phyloP scores from a whole-genome alignment of 2,329 filamentous ascomycete species.

The Trichoderma asperellum region DNA sequence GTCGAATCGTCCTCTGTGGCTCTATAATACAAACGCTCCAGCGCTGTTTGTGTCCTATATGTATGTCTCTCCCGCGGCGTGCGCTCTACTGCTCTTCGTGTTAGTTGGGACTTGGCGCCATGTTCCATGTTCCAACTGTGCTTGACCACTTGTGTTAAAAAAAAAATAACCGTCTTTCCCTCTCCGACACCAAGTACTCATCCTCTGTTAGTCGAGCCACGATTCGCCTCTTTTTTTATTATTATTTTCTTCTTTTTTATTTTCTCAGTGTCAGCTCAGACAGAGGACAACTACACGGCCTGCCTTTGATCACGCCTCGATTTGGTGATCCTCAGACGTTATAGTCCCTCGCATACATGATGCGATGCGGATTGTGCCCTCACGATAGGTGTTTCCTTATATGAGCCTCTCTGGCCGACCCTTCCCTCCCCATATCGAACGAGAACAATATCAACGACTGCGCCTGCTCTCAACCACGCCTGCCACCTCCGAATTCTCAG shows the following conservation, averaged over 20 bases:
- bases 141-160: conserved; percentile 9
- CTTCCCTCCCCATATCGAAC: conserved; percentile 8
- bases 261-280: background rate
- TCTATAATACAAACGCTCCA: background rate
- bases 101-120: conserved; percentile 24
- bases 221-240: background rate
- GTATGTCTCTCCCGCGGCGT: conserved; percentile 14
- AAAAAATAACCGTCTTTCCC: background rate
- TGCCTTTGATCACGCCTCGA: conserved; percentile 22
- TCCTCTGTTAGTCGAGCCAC: conserved; percentile 2
- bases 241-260: background rate
- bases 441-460: background rate
- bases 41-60: conserved; percentile 20
- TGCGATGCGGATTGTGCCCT: conserved; percentile 34
- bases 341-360: conserved; percentile 27
- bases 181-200: conserved; percentile 6
- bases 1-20: background rate
- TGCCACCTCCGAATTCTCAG: conserved; percentile 18
- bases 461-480: conserved; percentile 26
- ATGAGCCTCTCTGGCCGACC: conserved; percentile 23
- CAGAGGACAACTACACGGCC: background rate
- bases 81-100: conserved; percentile 26
- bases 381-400: conserved; percentile 29
- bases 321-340: conserved; percentile 21
- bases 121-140: conserved; percentile 20